phyloP scores from a whole-genome alignment of 75 land plant genomes.

The Cupressus sempervirens region DNA sequence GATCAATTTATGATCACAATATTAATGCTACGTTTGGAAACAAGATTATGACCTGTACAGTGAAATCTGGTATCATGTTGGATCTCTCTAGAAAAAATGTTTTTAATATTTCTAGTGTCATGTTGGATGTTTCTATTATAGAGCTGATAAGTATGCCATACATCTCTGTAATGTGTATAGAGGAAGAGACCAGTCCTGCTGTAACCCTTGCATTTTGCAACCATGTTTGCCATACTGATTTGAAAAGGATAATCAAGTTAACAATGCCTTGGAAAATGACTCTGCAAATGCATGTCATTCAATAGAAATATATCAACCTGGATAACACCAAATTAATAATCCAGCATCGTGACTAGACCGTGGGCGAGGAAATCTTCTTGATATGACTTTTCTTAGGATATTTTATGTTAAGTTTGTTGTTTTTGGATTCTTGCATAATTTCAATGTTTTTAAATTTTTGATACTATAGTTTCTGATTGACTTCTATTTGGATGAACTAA shows the following conservation, averaged over 20 bases:
- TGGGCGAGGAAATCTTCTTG: not conserved
- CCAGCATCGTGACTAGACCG: not conserved
- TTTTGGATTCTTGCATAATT: not conserved
- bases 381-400: not conserved
- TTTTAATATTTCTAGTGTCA: no score
- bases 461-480: not conserved
- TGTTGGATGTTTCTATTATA: not conserved
- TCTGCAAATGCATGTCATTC: not conserved
- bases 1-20: not conserved
- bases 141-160: not conserved
- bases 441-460: not conserved
- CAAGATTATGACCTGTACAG: no score
- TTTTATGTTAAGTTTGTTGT: not conserved
- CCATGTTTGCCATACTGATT: not conserved
- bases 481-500: not conserved
- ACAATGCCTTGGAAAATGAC: not conserved
- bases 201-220: not conserved
- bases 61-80: no score
- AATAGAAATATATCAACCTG: not conserved
- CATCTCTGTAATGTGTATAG: not conserved
- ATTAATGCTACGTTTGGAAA: no score
- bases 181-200: not conserved
- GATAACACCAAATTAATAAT: not conserved
- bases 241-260: not conserved
- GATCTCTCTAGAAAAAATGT: no score